Base-by-base conservation (phyloP, 2,329 filamentous ascomycete genomes). In the Rutstroemia sydowiana region DNA sequence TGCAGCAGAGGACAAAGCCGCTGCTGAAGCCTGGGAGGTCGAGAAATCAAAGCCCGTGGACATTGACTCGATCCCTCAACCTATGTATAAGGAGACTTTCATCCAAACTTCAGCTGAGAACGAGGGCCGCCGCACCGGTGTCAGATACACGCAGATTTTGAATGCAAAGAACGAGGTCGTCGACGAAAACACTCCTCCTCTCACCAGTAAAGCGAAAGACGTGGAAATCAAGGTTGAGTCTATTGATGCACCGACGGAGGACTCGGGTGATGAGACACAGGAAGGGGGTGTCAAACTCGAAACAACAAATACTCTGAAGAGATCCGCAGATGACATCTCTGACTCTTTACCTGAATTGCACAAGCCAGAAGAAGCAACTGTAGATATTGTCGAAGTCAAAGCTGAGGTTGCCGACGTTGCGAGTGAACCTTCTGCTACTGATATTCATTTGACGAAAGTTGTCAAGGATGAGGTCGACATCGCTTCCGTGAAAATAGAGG, bases 91-190 rank as follows among this genome's bases (percentile, higher is more conserved):
- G 23, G 64, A 66, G 9, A 66, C 62, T 1, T 66, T 63, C 49
- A 61, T 63, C 20, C 54, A 66, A 49, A 63, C 59, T 8, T 46
- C 51, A 30, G 54, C 52, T 18, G 62, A 66, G 23, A 61, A 58
- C 56, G 71, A 70, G 51, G 54, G 50, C 9, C 50, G 52, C 13
- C 59, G 57, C 10, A 64, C 61, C 31, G 61, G 61, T 14, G 45
- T 55, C 3, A 58, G 47, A 45, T 26, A 50, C 8, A 59, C 53
- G 10, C 51, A 31, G 23, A 41, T 50, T 18, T 36, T 57, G 5
- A 44, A 43, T 26, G 14, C 34, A 11, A 40, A 46, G 34, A 51
- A 51, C 7, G 34, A 51, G 28, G 23, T 46, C 14, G 16, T 52
- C 10, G 21, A 23, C n/a, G 30, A 42, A 6, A 42, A 13, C 9